Percentiles rank a stretch among this genome's conserved stretches.
Evolutionary conservation across 2,329 filamentous ascomycete genomes (phyloP).

Genomic region (Bisporella sp.): DNA sequence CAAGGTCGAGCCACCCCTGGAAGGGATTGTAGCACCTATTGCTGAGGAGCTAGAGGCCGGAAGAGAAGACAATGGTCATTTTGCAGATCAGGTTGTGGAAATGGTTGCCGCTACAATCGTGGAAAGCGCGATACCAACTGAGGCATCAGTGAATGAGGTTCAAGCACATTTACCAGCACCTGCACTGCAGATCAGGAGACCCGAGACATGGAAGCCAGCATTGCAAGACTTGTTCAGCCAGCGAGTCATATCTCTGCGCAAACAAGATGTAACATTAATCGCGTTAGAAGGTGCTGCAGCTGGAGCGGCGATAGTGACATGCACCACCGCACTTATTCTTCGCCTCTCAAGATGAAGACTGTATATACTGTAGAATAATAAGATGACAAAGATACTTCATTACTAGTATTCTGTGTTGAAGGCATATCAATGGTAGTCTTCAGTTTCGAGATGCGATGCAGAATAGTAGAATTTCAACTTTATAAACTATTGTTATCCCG

Average conservation of each 20-base stretch:
- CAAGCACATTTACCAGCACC: conserved; percentile 28
- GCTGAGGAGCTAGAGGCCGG: conserved; percentile 10
- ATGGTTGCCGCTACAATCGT: conserved; percentile 12
- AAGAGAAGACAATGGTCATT: conserved; percentile 8
- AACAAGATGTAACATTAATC: conserved; percentile 64
- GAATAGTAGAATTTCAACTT: too few species aligned
- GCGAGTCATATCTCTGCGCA: conserved; percentile 52
- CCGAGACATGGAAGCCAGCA: conserved; percentile 42
- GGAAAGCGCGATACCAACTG: background rate
- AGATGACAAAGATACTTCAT: conserved; percentile 1
- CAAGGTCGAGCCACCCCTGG: conserved; percentile 12
- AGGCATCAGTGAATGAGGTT: conserved; percentile 9
- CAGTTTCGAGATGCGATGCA: too few species aligned
- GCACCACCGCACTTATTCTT: conserved; percentile 23
- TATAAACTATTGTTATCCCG: too few species aligned
- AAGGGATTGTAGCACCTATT: conserved; percentile 17
- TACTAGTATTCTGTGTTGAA: too few species aligned
- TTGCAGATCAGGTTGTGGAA: conserved; percentile 18
- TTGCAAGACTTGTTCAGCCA: conserved; percentile 59
- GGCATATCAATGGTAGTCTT: too few species aligned
- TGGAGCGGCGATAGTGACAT: conserved; percentile 54
- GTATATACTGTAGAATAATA: conserved; percentile 15
- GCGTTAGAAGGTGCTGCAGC: conserved; percentile 60
- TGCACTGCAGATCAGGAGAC: conserved; percentile 26
- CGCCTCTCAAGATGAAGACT: conserved; percentile 16